Percentiles rank a stretch among this genome's conserved stretches.
Evolutionary conservation across 139 green algal genomes (phyloP).

Genomic region (Pseudopediastrum boryanum): DNA sequence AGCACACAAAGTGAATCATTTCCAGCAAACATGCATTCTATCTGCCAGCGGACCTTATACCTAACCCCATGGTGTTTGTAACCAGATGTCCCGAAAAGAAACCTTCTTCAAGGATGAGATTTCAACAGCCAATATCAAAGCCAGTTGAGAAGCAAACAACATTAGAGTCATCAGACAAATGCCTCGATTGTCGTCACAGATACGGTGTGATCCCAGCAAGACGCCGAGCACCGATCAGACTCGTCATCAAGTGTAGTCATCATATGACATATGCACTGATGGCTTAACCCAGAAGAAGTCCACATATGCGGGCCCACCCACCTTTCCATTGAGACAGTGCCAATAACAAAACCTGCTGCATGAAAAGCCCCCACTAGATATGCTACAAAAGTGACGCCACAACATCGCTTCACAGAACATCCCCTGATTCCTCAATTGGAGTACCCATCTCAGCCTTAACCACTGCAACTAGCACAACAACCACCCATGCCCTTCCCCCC

Average conservation of each 20-base stretch:
- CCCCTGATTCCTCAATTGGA: too few relatives aligned
- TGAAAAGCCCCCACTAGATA: background rate
- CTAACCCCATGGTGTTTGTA: too few relatives aligned
- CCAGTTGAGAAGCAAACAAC: background rate
- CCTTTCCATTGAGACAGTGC: background rate
- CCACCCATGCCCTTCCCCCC: background rate
- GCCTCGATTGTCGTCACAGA: slow-evolving; percentile 54
- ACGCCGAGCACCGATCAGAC: slow-evolving; percentile 48
- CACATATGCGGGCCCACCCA: background rate
- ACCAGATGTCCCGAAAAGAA: too few relatives aligned
- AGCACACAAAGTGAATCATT: too few relatives aligned
- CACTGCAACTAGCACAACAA: background rate
- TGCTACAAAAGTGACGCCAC: background rate
- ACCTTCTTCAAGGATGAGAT: too few relatives aligned
- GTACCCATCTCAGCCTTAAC: background rate
- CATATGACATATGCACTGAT: slow-evolving; percentile 12
- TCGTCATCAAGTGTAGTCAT: slow-evolving; percentile 62
- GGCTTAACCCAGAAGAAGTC: background rate
- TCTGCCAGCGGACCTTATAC: too few relatives aligned
- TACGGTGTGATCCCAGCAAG: slow-evolving; percentile 31
- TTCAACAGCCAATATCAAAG: too few relatives aligned
- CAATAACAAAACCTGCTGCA: background rate
- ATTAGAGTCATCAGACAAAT: slow-evolving; percentile 57
- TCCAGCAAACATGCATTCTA: too few relatives aligned
- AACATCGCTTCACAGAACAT: too few relatives aligned